Conservation (phyloP, 345 rosid species). For the Salix suchowensis region DNA sequence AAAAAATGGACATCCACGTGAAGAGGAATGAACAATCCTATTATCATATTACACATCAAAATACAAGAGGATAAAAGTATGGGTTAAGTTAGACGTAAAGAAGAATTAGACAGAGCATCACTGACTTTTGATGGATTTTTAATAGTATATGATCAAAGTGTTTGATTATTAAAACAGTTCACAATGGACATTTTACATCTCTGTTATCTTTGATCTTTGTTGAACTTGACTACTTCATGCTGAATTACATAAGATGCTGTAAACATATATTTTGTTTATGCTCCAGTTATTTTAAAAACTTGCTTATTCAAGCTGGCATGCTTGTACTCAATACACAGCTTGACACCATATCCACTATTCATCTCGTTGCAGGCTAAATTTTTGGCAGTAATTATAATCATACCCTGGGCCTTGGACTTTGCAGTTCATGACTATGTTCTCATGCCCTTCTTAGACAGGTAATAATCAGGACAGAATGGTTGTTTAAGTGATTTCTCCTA, state of each 20-base stretch:
- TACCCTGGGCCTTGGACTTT: slow-evolving; percentile 87
- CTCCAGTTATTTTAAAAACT: no score
- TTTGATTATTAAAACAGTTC: background rate
- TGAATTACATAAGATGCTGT: background rate
- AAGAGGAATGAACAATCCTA: background rate
- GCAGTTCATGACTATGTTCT: slow-evolving; percentile 87
- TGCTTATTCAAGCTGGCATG: background rate
- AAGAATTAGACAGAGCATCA: background rate
- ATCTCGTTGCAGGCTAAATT: slow-evolving; percentile 66
- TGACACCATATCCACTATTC: slow-evolving; percentile 15
- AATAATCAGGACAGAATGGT: slow-evolving; percentile 5
- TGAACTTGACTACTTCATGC: background rate
- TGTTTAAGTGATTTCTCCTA: background rate
- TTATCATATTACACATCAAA: background rate
- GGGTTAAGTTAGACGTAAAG: background rate
- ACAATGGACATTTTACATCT: background rate
- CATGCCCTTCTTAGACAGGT: slow-evolving; percentile 96
- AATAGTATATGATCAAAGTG: background rate
- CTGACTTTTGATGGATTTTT: background rate
- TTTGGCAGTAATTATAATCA: slow-evolving; percentile 62
- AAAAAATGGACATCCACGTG: background rate
- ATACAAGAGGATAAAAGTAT: background rate
- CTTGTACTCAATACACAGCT: background rate
- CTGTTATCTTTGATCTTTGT: background rate
- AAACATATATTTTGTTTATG: background rate